Conservation (phyloP, 495 filamentous ascomycete genomes). For the Staphylotrichum longicolle region DNA sequence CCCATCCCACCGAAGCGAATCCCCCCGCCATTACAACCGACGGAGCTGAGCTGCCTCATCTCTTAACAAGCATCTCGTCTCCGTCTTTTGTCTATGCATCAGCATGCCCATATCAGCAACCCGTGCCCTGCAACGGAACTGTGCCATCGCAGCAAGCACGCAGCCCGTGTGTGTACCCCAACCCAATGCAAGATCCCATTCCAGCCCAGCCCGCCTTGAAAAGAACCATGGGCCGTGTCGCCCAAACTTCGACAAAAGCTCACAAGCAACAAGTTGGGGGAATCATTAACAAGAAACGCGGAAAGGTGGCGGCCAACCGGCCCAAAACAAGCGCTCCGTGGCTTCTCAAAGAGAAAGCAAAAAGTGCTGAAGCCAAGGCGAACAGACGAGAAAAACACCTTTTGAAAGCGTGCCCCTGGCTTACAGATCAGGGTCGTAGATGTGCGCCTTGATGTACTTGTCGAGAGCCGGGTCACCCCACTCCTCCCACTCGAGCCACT, state of each 20-base stretch:
- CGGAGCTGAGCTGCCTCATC: background rate
- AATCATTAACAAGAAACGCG: slow-evolving; percentile 18
- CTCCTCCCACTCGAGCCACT: slow-evolving; percentile 79
- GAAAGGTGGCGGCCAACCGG: background rate
- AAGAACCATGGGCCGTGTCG: background rate
- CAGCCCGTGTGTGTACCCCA: slow-evolving; percentile 1
- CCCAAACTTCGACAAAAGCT: background rate
- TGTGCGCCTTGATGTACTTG: slow-evolving; percentile 72
- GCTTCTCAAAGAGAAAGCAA: background rate
- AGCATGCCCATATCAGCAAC: slow-evolving; percentile 4
- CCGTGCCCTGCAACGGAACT: background rate
- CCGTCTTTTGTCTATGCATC: slow-evolving; percentile 6
- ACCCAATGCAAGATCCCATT: slow-evolving; percentile 16
- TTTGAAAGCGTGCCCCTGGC: background rate
- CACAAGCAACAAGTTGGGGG: slow-evolving; percentile 13
- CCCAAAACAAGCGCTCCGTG: slow-evolving; percentile 1
- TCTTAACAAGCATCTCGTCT: too few relatives aligned
- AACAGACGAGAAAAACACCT: background rate
- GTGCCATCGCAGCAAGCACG: background rate
- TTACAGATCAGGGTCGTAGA: slow-evolving; percentile 67
- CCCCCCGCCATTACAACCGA: background rate
- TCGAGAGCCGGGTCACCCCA: slow-evolving; percentile 75
- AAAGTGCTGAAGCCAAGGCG: background rate
- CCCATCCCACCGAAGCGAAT: too few relatives aligned
- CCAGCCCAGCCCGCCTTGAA: slow-evolving; percentile 4